A percentile compares a stretch with the other conserved stretches of the same genome.
Conservation (phyloP, 352 stramenopile species). For the Pythium dissotocum region DNA sequence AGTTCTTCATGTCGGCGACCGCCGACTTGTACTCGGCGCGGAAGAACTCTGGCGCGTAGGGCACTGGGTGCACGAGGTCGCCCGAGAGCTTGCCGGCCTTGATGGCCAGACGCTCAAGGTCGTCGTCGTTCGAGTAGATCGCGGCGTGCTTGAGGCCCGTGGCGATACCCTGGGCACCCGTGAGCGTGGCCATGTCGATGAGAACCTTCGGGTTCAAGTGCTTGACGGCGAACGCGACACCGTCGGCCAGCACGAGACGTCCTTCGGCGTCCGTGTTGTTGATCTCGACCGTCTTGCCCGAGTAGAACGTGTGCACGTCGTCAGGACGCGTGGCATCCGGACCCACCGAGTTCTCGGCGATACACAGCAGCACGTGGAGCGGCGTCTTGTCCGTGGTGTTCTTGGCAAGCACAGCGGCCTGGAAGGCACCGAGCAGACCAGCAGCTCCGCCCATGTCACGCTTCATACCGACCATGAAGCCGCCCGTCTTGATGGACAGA, state of each 20-base stretch:
- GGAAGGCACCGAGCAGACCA: conserved; percentile 56
- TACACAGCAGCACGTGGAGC: conserved; percentile 89
- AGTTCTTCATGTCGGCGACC: conserved; percentile 98
- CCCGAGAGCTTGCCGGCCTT: conserved; percentile 84
- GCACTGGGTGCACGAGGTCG: conserved; percentile 91
- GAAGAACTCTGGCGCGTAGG: conserved; percentile 94
- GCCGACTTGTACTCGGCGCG: conserved; percentile 90
- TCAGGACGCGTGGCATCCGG: conserved; percentile 90
- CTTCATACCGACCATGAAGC: conserved; percentile 93
- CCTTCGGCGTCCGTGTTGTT: conserved; percentile 98
- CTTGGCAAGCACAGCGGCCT: conserved; percentile 85
- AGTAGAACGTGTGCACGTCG: conserved; percentile 93
- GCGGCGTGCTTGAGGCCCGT: conserved; percentile 92
- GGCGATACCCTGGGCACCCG: conserved; percentile 91
- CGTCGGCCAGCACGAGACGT: conserved; percentile 93
- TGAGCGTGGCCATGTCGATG: conserved; percentile 97
- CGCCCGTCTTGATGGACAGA: conserved; percentile 91
- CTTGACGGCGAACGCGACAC: conserved; percentile 91
- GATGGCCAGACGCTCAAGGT: conserved; percentile 83
- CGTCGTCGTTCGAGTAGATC: conserved; percentile 90
- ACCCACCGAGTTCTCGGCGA: conserved; percentile 95
- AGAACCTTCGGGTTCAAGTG: conserved; percentile 90
- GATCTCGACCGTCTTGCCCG: conserved; percentile 95
- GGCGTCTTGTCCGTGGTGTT: conserved; percentile 87
- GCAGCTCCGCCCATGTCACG: conserved; percentile 91